Conservation (phyloP, 148 eudicot species). For the Amaranthus palmeri region DNA sequence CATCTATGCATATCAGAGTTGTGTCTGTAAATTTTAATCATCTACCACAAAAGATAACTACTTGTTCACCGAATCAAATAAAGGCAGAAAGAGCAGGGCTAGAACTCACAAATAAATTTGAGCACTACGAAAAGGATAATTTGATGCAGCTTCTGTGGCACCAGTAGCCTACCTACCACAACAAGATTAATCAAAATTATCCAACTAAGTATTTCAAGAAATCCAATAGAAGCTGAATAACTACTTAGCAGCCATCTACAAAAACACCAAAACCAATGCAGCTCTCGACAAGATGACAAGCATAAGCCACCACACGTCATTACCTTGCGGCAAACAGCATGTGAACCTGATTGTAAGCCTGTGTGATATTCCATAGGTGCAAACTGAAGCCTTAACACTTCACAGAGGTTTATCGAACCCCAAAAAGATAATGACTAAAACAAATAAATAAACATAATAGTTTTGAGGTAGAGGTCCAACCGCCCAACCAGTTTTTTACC, state of each 20-base stretch:
- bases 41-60: neutral
- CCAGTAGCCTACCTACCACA: slow-evolving; percentile 1
- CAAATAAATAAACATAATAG: neutral
- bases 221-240: neutral
- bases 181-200: neutral
- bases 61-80: neutral
- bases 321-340: slow-evolving; percentile 18
- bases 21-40: neutral
- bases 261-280: neutral
- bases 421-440: neutral
- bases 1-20: too few relatives aligned
- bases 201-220: neutral
- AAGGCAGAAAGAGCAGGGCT: neutral
- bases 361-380: slow-evolving; percentile 8
- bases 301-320: slow-evolving; percentile 18
- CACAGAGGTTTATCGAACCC: slow-evolving; percentile 12
- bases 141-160: neutral
- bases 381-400: neutral
- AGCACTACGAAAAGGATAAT: too few relatives aligned
- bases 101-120: too few relatives aligned
- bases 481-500: neutral
- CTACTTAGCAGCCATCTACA: neutral
- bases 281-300: neutral
- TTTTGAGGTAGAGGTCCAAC: slow-evolving; percentile 3
- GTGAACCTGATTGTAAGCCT: slow-evolving; percentile 17